Evolutionary conservation across 1,139 yeast species (phyloP).

Genomic region (Pichia sp.): DNA sequence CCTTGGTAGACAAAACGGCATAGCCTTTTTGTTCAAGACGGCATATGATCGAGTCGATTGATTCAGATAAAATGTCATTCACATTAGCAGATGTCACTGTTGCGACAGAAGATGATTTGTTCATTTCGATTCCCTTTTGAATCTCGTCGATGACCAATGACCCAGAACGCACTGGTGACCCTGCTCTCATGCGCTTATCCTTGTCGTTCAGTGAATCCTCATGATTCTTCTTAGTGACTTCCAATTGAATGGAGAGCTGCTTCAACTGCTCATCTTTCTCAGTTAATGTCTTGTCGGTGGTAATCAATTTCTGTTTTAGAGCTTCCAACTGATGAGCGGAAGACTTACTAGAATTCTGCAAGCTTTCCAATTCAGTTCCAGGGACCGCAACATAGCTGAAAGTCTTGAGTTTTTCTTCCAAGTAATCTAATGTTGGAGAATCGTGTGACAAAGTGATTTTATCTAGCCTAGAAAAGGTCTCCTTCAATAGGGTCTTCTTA

Average conservation of each 20-base stretch:
- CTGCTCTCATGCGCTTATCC: neutral
- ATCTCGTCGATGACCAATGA: neutral
- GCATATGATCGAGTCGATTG: slow-evolving; percentile 20
- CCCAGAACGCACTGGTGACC: neutral
- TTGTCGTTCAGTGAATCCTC: neutral
- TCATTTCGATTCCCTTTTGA: slow-evolving; percentile 12
- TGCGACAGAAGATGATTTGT: slow-evolving; percentile 17
- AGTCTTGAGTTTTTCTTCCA: slow-evolving; percentile 8
- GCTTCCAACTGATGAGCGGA: neutral
- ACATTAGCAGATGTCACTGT: slow-evolving; percentile 18
- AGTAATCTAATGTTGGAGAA: slow-evolving; percentile 16
- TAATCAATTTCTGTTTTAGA: neutral
- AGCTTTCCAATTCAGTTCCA: neutral
- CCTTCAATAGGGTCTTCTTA: slow-evolving; percentile 7
- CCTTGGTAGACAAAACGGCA: slow-evolving; percentile 23
- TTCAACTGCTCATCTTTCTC: slow-evolving; percentile 5
- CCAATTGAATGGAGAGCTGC: neutral
- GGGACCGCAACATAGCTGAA: slow-evolving; percentile 1
- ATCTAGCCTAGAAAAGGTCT: neutral
- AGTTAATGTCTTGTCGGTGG: neutral
- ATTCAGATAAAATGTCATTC: slow-evolving; percentile 17
- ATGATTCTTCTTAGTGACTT: neutral
- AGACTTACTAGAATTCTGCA: neutral
- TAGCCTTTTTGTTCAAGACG: slow-evolving; percentile 24
- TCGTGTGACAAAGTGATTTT: slow-evolving; percentile 8